These are phyloP conservation scores for Tylopilus subfusipes DNA, from an alignment of 768 basidiomycete genomes.

Conservation along the genomic window DNA sequence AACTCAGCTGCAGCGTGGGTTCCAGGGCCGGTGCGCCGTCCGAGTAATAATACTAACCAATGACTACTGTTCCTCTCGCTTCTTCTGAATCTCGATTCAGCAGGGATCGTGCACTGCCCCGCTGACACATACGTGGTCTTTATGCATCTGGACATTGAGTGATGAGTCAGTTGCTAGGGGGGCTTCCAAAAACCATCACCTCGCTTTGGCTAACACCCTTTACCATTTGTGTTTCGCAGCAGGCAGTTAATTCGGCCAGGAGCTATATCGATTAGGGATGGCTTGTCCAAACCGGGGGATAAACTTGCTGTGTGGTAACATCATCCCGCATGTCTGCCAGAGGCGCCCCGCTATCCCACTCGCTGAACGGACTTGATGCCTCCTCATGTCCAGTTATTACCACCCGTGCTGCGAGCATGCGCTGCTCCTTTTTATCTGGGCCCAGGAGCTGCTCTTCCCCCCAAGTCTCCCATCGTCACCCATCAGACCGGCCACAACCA, in stretches of 20 bases:
- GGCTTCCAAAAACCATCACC: slow-evolving; percentile 16
- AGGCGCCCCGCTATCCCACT: slow-evolving; percentile 21
- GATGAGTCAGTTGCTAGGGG: slow-evolving; percentile 23
- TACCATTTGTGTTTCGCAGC: slow-evolving; percentile 30
- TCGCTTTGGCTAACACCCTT: slow-evolving; percentile 21
- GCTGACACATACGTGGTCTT: slow-evolving; percentile 20
- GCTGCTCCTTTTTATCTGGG: slow-evolving; percentile 30
- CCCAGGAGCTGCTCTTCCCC: slow-evolving; percentile 4
- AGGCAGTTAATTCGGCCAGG: slow-evolving; percentile 26
- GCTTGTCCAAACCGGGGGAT: slow-evolving; percentile 29
- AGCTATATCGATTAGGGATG: slow-evolving; percentile 29
- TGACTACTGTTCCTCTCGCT: slow-evolving; percentile 8
- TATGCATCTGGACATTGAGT: no score
- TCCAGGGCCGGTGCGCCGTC: slow-evolving; percentile 5
- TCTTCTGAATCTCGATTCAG: slow-evolving; percentile 11
- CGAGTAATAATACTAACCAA: slow-evolving; percentile 29
- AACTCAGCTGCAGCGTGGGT: slow-evolving; percentile 7
- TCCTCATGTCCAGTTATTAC: slow-evolving; percentile 30
- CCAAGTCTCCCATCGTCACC: slow-evolving; percentile 7
- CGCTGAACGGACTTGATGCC: slow-evolving; percentile 7
- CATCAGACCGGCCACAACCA: slow-evolving; percentile 1
- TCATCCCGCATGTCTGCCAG: slow-evolving; percentile 18
- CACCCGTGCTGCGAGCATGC: slow-evolving; percentile 24
- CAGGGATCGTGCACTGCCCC: slow-evolving; percentile 28
- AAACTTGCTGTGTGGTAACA: slow-evolving; percentile 22